Percentiles rank a stretch among this genome's conserved stretches.
phyloP scores from a whole-genome alignment of 2,329 filamentous ascomycete genomes.

The Colletotrichum sp. region DNA sequence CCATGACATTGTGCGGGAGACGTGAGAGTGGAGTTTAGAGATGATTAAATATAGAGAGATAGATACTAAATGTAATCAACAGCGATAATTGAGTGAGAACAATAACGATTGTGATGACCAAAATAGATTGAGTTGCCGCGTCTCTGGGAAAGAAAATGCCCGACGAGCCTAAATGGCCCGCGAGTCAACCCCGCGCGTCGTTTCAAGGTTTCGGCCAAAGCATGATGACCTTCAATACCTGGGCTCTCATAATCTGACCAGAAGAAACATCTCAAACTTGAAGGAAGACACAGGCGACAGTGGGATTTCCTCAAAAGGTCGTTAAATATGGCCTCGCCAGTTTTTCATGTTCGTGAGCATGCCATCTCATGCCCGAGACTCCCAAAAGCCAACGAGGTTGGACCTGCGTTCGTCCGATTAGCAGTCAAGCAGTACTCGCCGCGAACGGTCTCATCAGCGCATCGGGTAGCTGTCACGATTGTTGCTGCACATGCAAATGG shows the following conservation, averaged over 20 bases:
- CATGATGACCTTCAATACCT: background rate
- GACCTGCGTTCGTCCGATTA: background rate
- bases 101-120: background rate
- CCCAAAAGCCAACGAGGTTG: background rate
- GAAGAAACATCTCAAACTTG: background rate
- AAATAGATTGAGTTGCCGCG: background rate
- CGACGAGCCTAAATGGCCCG: background rate
- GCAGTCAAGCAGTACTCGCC: background rate
- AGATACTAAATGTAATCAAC: background rate
- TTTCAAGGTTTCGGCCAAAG: background rate
- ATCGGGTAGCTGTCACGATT: background rate
- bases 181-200: background rate
- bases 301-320: background rate
- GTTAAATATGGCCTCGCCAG: background rate
- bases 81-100: too few relatives aligned
- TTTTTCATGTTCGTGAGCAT: background rate
- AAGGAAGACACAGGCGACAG: background rate
- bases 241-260: background rate
- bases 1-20: conserved; percentile 1
- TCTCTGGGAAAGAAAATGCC: background rate
- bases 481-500: background rate
- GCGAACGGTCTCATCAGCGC: background rate
- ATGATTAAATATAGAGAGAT: background rate
- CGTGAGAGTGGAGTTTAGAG: background rate
- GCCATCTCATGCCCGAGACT: background rate